These are phyloP conservation scores for Colletotrichum aenigma DNA, from an alignment of 2,329 filamentous ascomycete species.

Conservation along the genomic window DNA sequence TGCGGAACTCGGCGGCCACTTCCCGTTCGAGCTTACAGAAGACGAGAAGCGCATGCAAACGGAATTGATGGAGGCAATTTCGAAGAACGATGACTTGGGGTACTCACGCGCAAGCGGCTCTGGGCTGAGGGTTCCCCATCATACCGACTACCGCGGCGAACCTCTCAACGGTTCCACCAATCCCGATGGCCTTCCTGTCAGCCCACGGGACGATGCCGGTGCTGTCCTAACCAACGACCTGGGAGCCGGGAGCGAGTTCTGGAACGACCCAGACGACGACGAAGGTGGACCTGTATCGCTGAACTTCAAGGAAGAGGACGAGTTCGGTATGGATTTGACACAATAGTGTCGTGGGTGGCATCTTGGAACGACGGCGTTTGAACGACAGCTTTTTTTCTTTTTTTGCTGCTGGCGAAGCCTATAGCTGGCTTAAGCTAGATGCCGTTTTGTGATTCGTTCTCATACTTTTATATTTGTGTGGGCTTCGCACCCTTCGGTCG, in stretches of 20 bases:
- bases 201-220: conserved; percentile 49
- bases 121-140: conserved; percentile 88
- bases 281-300: conserved; percentile 69
- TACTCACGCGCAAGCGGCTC: conserved; percentile 86
- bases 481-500: neutral
- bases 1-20: conserved; percentile 71
- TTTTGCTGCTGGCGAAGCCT: neutral
- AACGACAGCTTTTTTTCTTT: neutral
- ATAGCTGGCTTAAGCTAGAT: neutral
- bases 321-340: conserved; percentile 82
- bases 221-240: conserved; percentile 48
- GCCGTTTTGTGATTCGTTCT: neutral
- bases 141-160: conserved; percentile 90
- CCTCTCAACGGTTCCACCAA: conserved; percentile 58
- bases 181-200: conserved; percentile 53
- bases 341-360: conserved; percentile 33
- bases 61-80: conserved; percentile 85
- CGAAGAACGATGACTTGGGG: conserved; percentile 82
- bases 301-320: conserved; percentile 93
- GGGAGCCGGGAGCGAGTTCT: conserved; percentile 60
- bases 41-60: conserved; percentile 96
- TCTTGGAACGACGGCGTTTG: neutral
- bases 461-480: neutral
- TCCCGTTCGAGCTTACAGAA: conserved; percentile 84
- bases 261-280: conserved; percentile 74